phyloP scores from a whole-genome alignment of 345 rosid species.

The Populus simonii region DNA sequence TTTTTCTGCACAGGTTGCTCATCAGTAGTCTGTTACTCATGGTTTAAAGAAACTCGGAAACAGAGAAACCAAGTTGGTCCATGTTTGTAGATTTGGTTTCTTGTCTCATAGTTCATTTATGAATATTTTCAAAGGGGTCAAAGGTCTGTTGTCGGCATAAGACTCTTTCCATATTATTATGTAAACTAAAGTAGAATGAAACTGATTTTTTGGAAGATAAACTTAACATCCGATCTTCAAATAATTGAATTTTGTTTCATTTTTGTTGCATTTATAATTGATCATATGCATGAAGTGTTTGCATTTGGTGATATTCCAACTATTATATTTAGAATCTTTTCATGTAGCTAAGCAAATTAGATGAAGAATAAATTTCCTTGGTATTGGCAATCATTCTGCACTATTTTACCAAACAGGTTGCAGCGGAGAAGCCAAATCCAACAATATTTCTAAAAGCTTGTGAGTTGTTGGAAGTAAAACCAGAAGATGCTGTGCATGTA shows the following conservation, averaged over 20 bases:
- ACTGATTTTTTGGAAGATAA: neutral
- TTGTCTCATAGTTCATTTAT: neutral
- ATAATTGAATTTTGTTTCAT: neutral
- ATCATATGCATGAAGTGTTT: neutral
- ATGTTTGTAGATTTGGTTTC: neutral
- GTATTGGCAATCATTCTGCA: neutral
- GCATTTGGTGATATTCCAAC: neutral
- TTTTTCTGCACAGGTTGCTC: neutral
- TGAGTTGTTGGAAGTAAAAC: conserved; percentile 72
- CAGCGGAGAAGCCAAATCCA: conserved; percentile 97
- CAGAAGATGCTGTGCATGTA: conserved; percentile 94
- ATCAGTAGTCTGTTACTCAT: neutral
- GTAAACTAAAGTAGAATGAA: neutral
- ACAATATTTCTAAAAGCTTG: conserved; percentile 92
- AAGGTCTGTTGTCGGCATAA: neutral
- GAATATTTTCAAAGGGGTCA: neutral
- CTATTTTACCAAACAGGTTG: conserved; percentile 51
- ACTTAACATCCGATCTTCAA: neutral
- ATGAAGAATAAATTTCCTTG: neutral
- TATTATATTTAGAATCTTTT: neutral
- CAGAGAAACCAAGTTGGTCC: neutral
- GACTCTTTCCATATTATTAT: neutral
- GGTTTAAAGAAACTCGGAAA: neutral
- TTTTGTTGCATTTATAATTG: neutral
- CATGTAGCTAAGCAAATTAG: neutral